Percentiles rank a stretch among this genome's conserved stretches.
Conservation (phyloP, 75 land plant genomes). For the Gnetum montanum region DNA sequence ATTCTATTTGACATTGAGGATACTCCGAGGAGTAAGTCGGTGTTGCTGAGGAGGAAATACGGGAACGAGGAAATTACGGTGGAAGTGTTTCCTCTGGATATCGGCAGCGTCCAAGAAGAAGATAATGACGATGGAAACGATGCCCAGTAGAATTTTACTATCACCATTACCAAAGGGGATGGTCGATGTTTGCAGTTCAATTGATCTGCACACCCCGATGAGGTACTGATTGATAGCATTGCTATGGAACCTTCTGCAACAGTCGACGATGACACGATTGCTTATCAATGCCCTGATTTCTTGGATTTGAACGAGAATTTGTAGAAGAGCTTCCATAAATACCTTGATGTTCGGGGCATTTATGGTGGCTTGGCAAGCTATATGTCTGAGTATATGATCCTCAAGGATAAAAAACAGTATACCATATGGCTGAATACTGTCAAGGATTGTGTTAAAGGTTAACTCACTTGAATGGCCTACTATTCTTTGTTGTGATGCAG, state of each 20-base stretch:
- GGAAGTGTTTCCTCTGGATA: slow-evolving; percentile 43
- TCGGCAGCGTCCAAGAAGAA: slow-evolving; percentile 23
- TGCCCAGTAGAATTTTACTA: slow-evolving; percentile 24
- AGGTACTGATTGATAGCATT: slow-evolving; percentile 50
- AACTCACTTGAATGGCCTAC: not conserved
- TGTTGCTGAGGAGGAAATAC: slow-evolving; percentile 39
- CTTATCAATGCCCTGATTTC: slow-evolving; percentile 72
- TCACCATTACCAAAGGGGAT: slow-evolving; percentile 47
- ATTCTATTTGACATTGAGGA: slow-evolving; percentile 61
- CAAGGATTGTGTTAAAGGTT: slow-evolving; percentile 38
- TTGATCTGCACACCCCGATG: slow-evolving; percentile 43
- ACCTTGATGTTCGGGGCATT: slow-evolving; percentile 64
- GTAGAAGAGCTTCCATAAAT: slow-evolving; percentile 68
- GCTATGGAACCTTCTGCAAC: slow-evolving; percentile 9
- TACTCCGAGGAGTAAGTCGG: slow-evolving; percentile 27
- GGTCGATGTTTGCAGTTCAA: slow-evolving; percentile 45
- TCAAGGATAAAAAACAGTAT: slow-evolving; percentile 55
- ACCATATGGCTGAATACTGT: slow-evolving; percentile 53
- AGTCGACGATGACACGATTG: slow-evolving; percentile 24
- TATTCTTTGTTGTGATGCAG: not conserved
- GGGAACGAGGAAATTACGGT: slow-evolving; percentile 53
- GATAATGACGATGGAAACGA: slow-evolving; percentile 22
- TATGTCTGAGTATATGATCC: slow-evolving; percentile 63
- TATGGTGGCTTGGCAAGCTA: slow-evolving; percentile 43
- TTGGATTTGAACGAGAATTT: slow-evolving; percentile 65